Base-by-base conservation (phyloP, 2,329 filamentous ascomycete genomes). In the Penicillium sp. region DNA sequence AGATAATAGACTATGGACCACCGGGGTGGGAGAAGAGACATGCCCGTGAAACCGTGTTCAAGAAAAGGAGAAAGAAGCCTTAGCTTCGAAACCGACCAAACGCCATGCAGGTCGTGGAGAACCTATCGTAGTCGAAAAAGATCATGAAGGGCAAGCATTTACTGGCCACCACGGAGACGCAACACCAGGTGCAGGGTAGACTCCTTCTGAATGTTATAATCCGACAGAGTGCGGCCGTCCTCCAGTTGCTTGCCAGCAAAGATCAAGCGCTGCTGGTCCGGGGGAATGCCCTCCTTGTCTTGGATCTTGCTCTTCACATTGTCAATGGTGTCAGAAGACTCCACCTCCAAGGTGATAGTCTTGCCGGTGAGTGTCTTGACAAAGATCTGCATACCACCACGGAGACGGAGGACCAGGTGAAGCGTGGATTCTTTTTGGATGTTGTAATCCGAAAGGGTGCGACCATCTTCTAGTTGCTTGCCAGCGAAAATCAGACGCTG, bases 401-500 rank as follows among this genome's bases (percentile, higher is more conserved):
- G 83, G 4, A 90, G 79, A 61, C 85, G 82, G 15, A 90, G 80
- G 31, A 90, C 85, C 39, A 90, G 63, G 63, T 90, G 85, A 1
- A 90, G 75, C 0, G 85, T 90, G 1, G 80, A 85, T 61, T 90
- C 85, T 71, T 90, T 90, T 67, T 96, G 90, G 31, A 95, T 95
- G 73, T 95, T 95, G 79, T 95, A 95, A 64, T 95, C 90, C 34
- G 79, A 84, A 0, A 95, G 74, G 0, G 89, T 95, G 14, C 89
- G 85, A 32, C 89, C 89, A 54, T 95, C 88, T 64, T 95, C 87
- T 1, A 95, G 70, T 67, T 95, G 87, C 78, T 95, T 95, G 42
- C 88, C 88, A 32, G 88, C 87, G 48, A 94, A 94, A 61, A 95
- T 94, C 9, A 95, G 71, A 56, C 89, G 87, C 69, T 95, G 89